Base-by-base conservation (phyloP, 140 eudicot species). In the Oenanthe javanica region DNA sequence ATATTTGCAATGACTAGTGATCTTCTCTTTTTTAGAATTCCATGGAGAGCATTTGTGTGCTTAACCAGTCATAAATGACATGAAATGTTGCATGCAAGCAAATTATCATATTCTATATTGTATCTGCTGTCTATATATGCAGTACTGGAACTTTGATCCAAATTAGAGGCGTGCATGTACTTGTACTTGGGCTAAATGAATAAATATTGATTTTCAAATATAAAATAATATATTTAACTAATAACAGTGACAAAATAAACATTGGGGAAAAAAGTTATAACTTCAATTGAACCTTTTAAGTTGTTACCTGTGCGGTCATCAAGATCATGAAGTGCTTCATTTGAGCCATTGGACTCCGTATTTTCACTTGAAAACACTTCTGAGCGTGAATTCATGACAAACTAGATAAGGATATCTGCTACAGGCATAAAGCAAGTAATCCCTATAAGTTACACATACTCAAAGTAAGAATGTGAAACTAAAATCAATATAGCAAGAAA, bases 381-480 rank as follows among this genome's bases (percentile, higher is more conserved):
- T 23, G 82, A 61, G 69, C 80, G 85, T 82, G 77, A 82, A 79
- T 87, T 86, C 92, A 90, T 90, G 84, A 80, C 79, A 80, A 78
- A 51, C 70, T 79, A 75, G 76, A 47, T 9, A 79, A 77, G 57
- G 59, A 71, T 83, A 40, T 49, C 71, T 45, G 83, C 77, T 67
- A 71, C 73, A 77, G 55, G 51, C 40, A 81, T 12, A 61, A 31
- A 70, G 9, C 45, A 57, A 77, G 70, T 2, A 23, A 45, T 48
- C 51, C 89, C n/a, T 9, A 57, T 75, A 36, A 38, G 84, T 12
- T 31, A 74, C 49, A 69, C 12, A 47, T n/a, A 64, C 14, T 54
- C 25, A 9, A 73, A 6, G 11, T n/a, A 81, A 83, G 55, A 3
- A 57, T 61, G 38, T 61, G 55, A 51, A 67, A 80, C 48, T 19